These are phyloP conservation scores for Areca catechu DNA, from an alignment of 176 grass and related monocot species.

Conservation along the genomic window DNA sequence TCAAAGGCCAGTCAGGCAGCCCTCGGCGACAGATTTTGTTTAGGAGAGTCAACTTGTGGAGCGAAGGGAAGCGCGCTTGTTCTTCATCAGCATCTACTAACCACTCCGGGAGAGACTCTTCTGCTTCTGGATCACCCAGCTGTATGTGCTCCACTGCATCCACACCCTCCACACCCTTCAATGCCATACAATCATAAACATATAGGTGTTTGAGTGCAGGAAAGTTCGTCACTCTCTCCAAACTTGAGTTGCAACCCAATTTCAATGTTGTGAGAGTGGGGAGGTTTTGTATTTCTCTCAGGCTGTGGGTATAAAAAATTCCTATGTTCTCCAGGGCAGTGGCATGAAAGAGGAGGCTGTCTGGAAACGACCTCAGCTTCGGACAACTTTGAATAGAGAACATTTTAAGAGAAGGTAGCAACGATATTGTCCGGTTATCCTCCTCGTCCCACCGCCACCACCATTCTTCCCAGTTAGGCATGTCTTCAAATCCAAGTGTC, in stretches of 20 bases:
- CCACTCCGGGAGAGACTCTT: background rate
- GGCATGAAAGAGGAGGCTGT: background rate
- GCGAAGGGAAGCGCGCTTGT: too few relatives aligned
- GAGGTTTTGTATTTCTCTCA: background rate
- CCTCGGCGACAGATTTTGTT: too few relatives aligned
- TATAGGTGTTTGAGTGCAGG: background rate
- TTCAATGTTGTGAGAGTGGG: background rate
- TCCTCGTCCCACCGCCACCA: background rate
- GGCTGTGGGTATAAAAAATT: background rate
- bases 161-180: background rate
- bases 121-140: background rate
- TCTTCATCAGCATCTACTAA: too few relatives aligned
- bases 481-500: background rate
- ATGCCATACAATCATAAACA: background rate
- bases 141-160: background rate
- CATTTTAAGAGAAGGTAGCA: background rate
- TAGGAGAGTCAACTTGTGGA: too few relatives aligned
- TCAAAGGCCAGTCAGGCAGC: too few relatives aligned
- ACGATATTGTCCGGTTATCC: background rate
- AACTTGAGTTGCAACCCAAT: background rate
- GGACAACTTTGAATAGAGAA: background rate
- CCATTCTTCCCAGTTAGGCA: background rate
- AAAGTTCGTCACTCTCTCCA: background rate
- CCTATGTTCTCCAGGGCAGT: background rate
- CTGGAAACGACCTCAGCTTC: background rate